A percentile compares a stretch with the other conserved stretches of the same genome.
phyloP scores from a whole-genome alignment of 768 basidiomycete genomes.

The Strobilomyces echinocephalus region DNA sequence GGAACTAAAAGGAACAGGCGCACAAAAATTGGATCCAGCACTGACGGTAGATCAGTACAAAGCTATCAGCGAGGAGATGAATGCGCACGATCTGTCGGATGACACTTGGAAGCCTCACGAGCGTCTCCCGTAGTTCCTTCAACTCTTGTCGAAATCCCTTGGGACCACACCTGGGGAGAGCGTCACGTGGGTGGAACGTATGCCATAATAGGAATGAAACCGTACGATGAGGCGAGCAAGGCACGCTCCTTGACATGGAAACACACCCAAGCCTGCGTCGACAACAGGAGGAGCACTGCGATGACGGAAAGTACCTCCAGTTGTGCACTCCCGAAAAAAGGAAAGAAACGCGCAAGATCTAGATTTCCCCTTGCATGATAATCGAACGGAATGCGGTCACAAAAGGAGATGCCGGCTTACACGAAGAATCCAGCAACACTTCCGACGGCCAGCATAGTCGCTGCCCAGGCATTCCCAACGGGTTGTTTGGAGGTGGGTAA shows the following conservation, averaged over 20 bases:
- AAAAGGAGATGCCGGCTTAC: slow-evolving; percentile 40
- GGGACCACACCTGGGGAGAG: slow-evolving; percentile 9
- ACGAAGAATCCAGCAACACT: slow-evolving; percentile 84
- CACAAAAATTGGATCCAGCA: slow-evolving; percentile 80
- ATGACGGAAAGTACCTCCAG: slow-evolving; percentile 77
- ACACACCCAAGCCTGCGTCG: slow-evolving; percentile 60
- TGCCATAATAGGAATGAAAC: neutral
- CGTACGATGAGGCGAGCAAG: slow-evolving; percentile 42
- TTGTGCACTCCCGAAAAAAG: slow-evolving; percentile 75
- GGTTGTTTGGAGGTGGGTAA: slow-evolving; percentile 73
- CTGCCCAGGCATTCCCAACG: slow-evolving; percentile 91
- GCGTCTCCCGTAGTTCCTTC: slow-evolving; percentile 65
- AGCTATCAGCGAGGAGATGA: slow-evolving; percentile 1
- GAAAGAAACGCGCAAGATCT: slow-evolving; percentile 63
- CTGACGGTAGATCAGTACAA: slow-evolving; percentile 34
- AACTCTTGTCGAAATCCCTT: slow-evolving; percentile 43
- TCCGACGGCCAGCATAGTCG: slow-evolving; percentile 85
- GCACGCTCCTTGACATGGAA: slow-evolving; percentile 68
- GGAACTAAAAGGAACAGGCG: slow-evolving; percentile 21
- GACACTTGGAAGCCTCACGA: slow-evolving; percentile 60
- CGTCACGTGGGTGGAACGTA: slow-evolving; percentile 1
- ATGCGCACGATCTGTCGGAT: slow-evolving; percentile 76
- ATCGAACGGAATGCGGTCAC: neutral
- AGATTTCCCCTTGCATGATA: slow-evolving; percentile 60
- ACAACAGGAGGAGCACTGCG: slow-evolving; percentile 62